These are phyloP conservation scores for Penicillium alfredii DNA, from an alignment of 495 filamentous ascomycete species.

Conservation along the genomic window DNA sequence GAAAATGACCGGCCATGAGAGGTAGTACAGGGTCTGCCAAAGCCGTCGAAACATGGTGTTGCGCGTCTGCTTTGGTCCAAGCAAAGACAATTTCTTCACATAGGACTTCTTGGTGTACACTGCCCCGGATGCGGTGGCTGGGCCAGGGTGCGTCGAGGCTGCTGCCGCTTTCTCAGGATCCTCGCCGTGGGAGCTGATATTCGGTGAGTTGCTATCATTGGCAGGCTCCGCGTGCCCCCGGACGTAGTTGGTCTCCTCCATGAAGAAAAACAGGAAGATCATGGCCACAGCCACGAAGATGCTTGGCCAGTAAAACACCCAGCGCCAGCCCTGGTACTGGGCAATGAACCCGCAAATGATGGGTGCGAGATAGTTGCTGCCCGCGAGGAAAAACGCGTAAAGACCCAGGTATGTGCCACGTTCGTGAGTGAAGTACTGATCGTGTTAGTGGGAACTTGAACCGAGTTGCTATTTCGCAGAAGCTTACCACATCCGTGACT, in stretches of 20 bases:
- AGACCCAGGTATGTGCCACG: conserved; percentile 59
- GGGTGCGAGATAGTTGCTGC: conserved; percentile 61
- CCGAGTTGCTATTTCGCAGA: neutral
- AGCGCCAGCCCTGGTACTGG: conserved; percentile 55
- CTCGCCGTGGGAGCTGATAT: no score
- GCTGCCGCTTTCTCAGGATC: conserved; percentile 18
- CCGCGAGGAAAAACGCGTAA: conserved; percentile 57
- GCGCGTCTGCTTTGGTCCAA: conserved; percentile 41
- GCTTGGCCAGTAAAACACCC: conserved; percentile 62
- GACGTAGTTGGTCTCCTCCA: conserved; percentile 64
- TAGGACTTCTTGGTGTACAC: conserved; percentile 41
- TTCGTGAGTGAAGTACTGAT: conserved; percentile 58
- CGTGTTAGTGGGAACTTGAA: neutral
- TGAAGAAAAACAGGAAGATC: conserved; percentile 59
- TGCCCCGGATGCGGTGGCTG: conserved; percentile 15
- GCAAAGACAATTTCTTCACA: conserved; percentile 47
- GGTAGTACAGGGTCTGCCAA: conserved; percentile 36
- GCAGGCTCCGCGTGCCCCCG: conserved; percentile 20
- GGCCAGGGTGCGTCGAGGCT: conserved; percentile 4
- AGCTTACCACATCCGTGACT: conserved; percentile 52
- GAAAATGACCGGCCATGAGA: conserved; percentile 58
- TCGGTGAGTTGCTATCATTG: no score
- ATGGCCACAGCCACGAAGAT: conserved; percentile 52
- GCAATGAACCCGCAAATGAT: conserved; percentile 64
- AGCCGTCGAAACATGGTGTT: conserved; percentile 44